Conservation (phyloP, 2,329 filamentous ascomycete species). For the Botryotinia calthae region DNA sequence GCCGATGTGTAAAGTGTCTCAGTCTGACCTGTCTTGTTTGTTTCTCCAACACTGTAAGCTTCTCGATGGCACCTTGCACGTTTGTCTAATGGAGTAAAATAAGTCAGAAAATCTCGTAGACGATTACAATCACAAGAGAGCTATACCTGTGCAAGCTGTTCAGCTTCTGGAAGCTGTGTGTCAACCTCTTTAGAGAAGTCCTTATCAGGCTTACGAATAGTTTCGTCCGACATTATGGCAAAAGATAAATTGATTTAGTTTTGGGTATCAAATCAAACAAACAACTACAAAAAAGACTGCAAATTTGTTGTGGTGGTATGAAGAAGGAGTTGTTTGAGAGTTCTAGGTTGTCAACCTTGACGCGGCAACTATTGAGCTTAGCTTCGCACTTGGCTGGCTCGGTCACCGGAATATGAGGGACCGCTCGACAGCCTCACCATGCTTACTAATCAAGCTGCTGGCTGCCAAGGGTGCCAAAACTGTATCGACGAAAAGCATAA, state of each 20-base stretch:
- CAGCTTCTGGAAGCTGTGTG: conserved; percentile 83
- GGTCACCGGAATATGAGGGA: conserved; percentile 6
- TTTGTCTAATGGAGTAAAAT: conserved; percentile 54
- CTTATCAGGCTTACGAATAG: conserved; percentile 70
- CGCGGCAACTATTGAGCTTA: conserved; percentile 20
- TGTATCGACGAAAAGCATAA: background rate
- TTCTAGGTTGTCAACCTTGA: conserved; percentile 22
- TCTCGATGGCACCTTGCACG: conserved; percentile 85
- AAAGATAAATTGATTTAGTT: conserved; percentile 1
- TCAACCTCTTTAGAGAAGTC: conserved; percentile 98
- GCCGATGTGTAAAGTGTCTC: conserved; percentile 16
- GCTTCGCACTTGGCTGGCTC: background rate
- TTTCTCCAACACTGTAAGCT: conserved; percentile 89
- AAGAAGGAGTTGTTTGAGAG: conserved; percentile 7
- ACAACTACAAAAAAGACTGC: background rate
- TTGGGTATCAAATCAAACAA: conserved; percentile 1
- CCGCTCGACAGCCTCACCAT: background rate
- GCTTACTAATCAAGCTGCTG: conserved; percentile 4
- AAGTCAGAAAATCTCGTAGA: conserved; percentile 27
- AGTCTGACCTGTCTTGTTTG: conserved; percentile 83
- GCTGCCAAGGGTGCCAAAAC: background rate
- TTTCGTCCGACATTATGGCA: conserved; percentile 38
- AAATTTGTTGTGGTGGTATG: conserved; percentile 3
- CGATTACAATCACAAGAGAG: background rate
- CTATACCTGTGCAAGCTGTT: conserved; percentile 80